Evolutionary conservation across 176 grass and related monocot genomes (phyloP).

Genomic region (Paspalum notatum): DNA sequence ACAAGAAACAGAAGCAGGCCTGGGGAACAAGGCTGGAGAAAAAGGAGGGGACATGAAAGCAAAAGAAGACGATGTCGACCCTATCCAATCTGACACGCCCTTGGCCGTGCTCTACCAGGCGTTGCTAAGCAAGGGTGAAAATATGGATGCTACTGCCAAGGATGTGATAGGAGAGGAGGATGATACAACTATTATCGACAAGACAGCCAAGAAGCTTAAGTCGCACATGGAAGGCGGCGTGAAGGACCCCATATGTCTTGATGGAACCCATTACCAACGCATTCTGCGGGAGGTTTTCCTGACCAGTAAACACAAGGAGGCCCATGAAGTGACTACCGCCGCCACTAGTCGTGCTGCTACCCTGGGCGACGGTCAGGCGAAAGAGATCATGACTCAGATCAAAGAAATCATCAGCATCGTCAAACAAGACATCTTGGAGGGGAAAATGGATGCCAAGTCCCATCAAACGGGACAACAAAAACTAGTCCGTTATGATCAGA

Average conservation of each 20-base stretch:
- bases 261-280: fast-evolving
- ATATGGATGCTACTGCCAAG: background rate
- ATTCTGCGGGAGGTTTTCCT: background rate
- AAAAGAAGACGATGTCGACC: too few relatives aligned
- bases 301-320: background rate
- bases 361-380: background rate
- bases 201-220: background rate
- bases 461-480: background rate
- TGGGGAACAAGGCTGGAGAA: background rate
- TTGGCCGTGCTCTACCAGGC: background rate
- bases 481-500: background rate
- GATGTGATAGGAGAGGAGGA: background rate
- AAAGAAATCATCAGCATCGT: constrained; percentile 12
- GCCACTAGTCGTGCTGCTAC: background rate
- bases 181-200: background rate
- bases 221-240: background rate
- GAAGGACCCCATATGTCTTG: too few relatives aligned
- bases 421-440: background rate
- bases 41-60: background rate
- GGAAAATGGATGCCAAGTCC: background rate
- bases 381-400: background rate
- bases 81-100: background rate
- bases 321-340: too few relatives aligned
- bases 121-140: background rate
- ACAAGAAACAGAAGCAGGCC: too few relatives aligned